These are phyloP conservation scores for Botryotinia calthae DNA, from an alignment of 2,329 filamentous ascomycete genomes.

Conservation along the genomic window DNA sequence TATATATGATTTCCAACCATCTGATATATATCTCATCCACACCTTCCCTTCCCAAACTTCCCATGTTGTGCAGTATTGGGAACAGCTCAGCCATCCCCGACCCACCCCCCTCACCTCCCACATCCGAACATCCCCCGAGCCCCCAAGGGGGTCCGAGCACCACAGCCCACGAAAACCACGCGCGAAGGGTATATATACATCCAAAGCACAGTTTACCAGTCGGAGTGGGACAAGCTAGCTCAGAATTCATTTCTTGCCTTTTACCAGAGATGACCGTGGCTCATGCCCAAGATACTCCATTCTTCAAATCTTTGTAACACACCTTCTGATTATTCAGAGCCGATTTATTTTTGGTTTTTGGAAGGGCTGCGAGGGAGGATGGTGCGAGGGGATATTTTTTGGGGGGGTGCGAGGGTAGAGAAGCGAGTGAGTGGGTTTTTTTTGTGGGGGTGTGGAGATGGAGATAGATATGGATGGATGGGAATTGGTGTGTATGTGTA, in stretches of 20 bases:
- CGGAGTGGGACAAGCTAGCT: constrained; percentile 41
- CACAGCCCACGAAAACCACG: too few species aligned
- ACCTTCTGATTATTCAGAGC: constrained; percentile 34
- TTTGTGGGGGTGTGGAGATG: not conserved
- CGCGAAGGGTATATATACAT: constrained; percentile 11
- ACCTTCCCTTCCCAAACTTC: not conserved
- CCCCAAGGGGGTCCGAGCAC: not conserved
- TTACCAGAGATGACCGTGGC: constrained; percentile 43
- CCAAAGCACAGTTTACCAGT: constrained; percentile 16
- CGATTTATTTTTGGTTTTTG: constrained; percentile 23
- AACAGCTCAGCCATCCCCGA: too few species aligned
- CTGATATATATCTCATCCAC: not conserved
- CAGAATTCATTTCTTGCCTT: constrained; percentile 43
- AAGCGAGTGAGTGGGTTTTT: not conserved
- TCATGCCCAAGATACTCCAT: constrained; percentile 51
- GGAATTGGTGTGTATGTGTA: not conserved
- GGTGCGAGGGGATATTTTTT: not conserved
- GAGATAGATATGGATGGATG: not conserved
- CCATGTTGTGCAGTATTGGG: too few species aligned
- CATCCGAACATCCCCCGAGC: not conserved
- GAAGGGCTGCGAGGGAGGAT: not conserved
- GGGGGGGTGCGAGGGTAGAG: too few species aligned
- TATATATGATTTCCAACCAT: too few species aligned
- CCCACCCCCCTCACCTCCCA: too few species aligned
- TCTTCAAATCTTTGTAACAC: constrained; percentile 51